Evolutionary conservation across 495 filamentous ascomycete genomes (phyloP), one percentile per base, ranked within the genome.

Genomic region (Geopyxis carbonaria): DNA sequence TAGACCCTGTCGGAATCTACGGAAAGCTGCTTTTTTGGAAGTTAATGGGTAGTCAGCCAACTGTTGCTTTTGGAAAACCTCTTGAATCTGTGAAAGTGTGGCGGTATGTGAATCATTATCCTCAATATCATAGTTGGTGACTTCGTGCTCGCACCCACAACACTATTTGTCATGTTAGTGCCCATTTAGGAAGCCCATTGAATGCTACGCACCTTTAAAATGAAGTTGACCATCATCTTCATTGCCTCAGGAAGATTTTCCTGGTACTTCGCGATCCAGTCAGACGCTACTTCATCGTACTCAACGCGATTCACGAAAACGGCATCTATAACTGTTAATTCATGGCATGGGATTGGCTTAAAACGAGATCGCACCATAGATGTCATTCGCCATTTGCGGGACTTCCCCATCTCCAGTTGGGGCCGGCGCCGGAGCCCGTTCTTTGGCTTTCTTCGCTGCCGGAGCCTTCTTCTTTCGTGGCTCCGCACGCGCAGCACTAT

Each of bases 41-140:
- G 91, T 77, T 11, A 97, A 68, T n/a, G 89, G 91, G 51, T 95
- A 97, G 19, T 94, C 91, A 13, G 78, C 72, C 29, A 85, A 75
- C 29, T 74, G 73, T 58, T 80, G 72, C 59, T 78, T 22, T 21
- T 40, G 35, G 38, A 50, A 51, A 41, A 78, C 73, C 29, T 81
- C 74, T 57, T 92, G 81, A 5, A 94, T 60, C 48, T 95, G 83
- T 1, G 61, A 60, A 16, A 95, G 60, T 42, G 64, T 61, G 8
- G 42, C 30, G 38, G 65, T 67, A 40, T 71, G 68, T 1, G 76
- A 67, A 27, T 68, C 73, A 53, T 83, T 75, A 53, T 97, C 91
- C 15, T 81, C 73, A 51, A 89, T 79, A 52, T 94, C 81, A 44
- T 86, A 73, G 8, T 64, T 64, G 8, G 72, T 74, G 18, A 95